These are phyloP conservation scores for Fusarium sp. DNA, from an alignment of 2,329 filamentous ascomycete genomes.

Conservation along the genomic window DNA sequence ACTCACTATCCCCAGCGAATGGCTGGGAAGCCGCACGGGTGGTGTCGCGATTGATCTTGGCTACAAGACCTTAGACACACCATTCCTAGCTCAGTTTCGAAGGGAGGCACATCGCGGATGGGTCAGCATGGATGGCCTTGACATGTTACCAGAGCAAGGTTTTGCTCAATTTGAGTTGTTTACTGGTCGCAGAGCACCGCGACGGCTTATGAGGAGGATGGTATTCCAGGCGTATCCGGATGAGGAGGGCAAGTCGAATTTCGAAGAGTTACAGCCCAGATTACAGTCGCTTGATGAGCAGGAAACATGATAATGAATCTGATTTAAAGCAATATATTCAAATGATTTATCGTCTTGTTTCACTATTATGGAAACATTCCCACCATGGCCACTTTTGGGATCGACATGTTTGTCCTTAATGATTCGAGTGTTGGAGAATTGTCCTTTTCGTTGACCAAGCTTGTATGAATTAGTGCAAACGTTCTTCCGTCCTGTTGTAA, in stretches of 20 bases:
- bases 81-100: conserved; percentile 76
- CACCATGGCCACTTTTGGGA: neutral
- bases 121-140: conserved; percentile 81
- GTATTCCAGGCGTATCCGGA: conserved; percentile 63
- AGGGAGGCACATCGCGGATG: conserved; percentile 71
- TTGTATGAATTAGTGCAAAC: no score
- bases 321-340: neutral
- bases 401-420: neutral
- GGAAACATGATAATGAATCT: conserved; percentile 38
- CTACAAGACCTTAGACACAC: conserved; percentile 80
- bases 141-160: conserved; percentile 81
- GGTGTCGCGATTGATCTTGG: conserved; percentile 81
- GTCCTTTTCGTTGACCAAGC: no score
- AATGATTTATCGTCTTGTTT: neutral
- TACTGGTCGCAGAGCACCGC: conserved; percentile 67
- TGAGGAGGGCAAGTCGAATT: conserved; percentile 56
- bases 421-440: neutral
- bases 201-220: conserved; percentile 77
- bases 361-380: neutral
- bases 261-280: conserved; percentile 55
- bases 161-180: conserved; percentile 87
- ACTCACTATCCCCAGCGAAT: conserved; percentile 75
- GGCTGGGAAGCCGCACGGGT: conserved; percentile 79
- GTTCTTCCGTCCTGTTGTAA: no score
- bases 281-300: conserved; percentile 48